phyloP scores from a whole-genome alignment of 371 early-diverging fungal genomes.

The Ordospora colligata region DNA sequence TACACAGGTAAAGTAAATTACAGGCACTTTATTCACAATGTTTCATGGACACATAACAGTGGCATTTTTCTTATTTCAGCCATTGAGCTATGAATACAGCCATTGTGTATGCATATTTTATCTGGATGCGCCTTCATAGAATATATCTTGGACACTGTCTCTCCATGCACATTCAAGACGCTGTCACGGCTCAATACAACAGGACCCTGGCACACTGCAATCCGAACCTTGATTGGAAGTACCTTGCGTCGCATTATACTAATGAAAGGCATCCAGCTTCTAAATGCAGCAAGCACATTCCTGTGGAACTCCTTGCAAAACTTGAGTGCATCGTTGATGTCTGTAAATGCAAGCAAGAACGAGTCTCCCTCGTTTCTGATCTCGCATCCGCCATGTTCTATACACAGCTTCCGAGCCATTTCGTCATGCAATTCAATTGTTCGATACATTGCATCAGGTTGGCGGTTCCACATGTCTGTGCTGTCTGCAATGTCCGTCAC shows the following conservation, averaged over 20 bases:
- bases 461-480: slow-evolving; percentile 15
- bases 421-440: slow-evolving; percentile 19
- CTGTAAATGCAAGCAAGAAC: slow-evolving; percentile 13
- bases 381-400: slow-evolving; percentile 4
- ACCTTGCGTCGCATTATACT: background rate
- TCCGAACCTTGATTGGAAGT: background rate
- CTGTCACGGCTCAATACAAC: background rate
- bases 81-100: background rate
- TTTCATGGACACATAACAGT: background rate
- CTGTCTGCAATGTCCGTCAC: slow-evolving; percentile 26
- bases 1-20: background rate
- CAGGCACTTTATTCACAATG: slow-evolving; percentile 9
- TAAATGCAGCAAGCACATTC: no score
- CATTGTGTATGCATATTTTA: background rate
- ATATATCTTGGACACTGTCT: background rate
- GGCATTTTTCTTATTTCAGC: background rate
- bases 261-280: background rate
- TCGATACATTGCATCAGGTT: slow-evolving; percentile 13
- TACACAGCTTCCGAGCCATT: background rate
- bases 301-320: slow-evolving; percentile 14
- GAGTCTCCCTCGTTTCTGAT: slow-evolving; percentile 38
- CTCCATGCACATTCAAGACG: background rate
- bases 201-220: slow-evolving; percentile 2
- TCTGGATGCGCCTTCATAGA: slow-evolving; percentile 1
- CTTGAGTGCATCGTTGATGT: background rate